Base-by-base conservation (phyloP, 202 grass and related monocot genomes). In the Panicum virgatum region DNA sequence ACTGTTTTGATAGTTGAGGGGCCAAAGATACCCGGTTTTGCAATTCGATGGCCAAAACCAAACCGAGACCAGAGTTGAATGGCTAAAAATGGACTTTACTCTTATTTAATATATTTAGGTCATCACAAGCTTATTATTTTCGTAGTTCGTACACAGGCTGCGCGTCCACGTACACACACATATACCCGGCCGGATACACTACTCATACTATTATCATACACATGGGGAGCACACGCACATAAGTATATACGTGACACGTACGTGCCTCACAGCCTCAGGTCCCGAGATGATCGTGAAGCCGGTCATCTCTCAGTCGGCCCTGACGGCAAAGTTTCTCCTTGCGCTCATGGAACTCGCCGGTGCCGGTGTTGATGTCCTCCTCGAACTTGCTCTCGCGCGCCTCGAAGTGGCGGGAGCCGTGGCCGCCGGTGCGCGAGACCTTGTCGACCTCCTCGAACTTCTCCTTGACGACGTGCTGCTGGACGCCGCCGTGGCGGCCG, bases 311-410 rank as follows among this genome's bases (percentile, higher is more conserved):
- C 44, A 69, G 19, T 77, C 65, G 25, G 82, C 30, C 83, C 51
- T 82, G 64, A 73, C 19, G 45, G 59, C 29, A 78, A 78, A 10
- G 72, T 46, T n/a, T 86, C 46, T 85, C 65, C 83, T 89, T 89
- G 78, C 87, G 87, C 82, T 89, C 78, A 58, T 82, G 83, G 78
- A 78, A 72, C 87, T 82, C 82, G 40, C 87, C 87, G 58, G 87
- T 85, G 78, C 72, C 3, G 47, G 78, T 78, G 83, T 89, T 89
- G 77, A 89, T 0, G 82, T 89, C 82, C 71, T 89, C 82, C 77
- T 57, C 53, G n/a, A 57, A 23, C 53, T 22, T 57, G 53, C 2
- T 23, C 53, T 57, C 53, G n/a, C 53, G 53, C 9, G 9, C 53
- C 20, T 57, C 53, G n/a, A 57, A 22, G 53, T 57, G 53, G 53